These are phyloP conservation scores for Trapa bicornis DNA, from an alignment of 345 rosid genomes.

Conservation along the genomic window DNA sequence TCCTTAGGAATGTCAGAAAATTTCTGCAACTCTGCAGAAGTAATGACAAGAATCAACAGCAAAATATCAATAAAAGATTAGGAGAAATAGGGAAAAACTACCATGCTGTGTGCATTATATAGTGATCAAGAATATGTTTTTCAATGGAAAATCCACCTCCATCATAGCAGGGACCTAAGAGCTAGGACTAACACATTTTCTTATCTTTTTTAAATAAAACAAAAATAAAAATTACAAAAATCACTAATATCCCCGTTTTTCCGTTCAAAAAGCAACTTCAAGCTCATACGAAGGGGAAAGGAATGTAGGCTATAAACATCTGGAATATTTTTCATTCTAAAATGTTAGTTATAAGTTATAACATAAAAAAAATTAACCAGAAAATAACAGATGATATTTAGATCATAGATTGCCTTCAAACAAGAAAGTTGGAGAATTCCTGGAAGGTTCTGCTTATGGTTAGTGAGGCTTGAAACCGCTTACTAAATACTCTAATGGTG, in stretches of 20 bases:
- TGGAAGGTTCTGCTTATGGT: not conserved
- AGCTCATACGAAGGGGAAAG: not conserved
- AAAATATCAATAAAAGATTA: not conserved
- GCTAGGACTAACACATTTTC: not conserved
- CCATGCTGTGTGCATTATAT: too few species aligned
- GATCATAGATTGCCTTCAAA: not conserved
- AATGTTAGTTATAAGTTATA: not conserved
- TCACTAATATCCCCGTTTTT: too few species aligned
- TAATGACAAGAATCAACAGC: not conserved
- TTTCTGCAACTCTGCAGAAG: constrained; percentile 38
- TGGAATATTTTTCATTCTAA: too few species aligned
- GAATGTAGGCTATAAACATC: not conserved
- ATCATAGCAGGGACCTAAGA: too few species aligned
- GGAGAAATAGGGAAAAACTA: not conserved
- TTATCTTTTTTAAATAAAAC: not conserved
- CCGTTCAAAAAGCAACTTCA: not conserved
- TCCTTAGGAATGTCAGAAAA: constrained; percentile 48
- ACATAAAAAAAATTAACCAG: not conserved
- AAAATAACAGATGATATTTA: not conserved
- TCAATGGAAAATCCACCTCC: too few species aligned
- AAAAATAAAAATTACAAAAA: not conserved
- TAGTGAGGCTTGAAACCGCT: not conserved
- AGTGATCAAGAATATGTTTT: too few species aligned
- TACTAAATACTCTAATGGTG: not conserved
- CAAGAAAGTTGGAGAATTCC: too few species aligned